Percentiles rank a stretch among this genome's conserved stretches.
Conservation (phyloP, 805 yeast genomes). For the Ogataea henricii region DNA sequence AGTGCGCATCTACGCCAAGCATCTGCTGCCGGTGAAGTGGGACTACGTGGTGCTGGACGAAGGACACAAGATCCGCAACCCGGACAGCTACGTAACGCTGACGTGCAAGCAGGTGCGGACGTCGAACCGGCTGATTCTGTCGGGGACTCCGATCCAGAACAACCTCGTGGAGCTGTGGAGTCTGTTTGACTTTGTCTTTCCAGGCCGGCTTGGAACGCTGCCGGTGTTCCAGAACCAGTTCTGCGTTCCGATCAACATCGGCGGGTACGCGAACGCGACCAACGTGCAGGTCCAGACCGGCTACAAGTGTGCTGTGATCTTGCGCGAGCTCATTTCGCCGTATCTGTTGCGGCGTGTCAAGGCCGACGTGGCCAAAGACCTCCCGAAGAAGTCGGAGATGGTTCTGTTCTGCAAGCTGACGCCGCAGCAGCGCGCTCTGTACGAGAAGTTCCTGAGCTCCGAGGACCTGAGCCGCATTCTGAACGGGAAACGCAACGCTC, state of each 20-base stretch:
- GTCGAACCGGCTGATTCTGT: slow-evolving; percentile 79
- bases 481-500: slow-evolving; percentile 75
- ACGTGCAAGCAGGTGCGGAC: slow-evolving; percentile 84
- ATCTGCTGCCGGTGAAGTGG: slow-evolving; percentile 78
- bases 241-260: slow-evolving; percentile 88
- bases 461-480: slow-evolving; percentile 73
- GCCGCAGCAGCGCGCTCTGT: slow-evolving; percentile 68
- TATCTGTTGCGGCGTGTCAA: slow-evolving; percentile 85
- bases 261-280: slow-evolving; percentile 98
- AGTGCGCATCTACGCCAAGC: slow-evolving; percentile 44
- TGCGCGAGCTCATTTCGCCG: slow-evolving; percentile 87
- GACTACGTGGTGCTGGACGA: slow-evolving; percentile 91
- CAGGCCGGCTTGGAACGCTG: slow-evolving; percentile 90
- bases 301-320: slow-evolving; percentile 89
- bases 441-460: slow-evolving; percentile 72
- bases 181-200: slow-evolving; percentile 90
- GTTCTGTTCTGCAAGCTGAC: slow-evolving; percentile 91
- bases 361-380: slow-evolving; percentile 90
- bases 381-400: slow-evolving; percentile 92
- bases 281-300: slow-evolving; percentile 96
- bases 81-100: slow-evolving; percentile 84
- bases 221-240: slow-evolving; percentile 95
- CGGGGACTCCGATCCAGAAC: slow-evolving; percentile 97
- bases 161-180: slow-evolving; percentile 93
- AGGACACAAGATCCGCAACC: slow-evolving; percentile 96